Percentiles rank a stretch among this genome's conserved stretches.
phyloP scores from a whole-genome alignment of 2,329 filamentous ascomycete genomes.

The Neopestalotiopsis sp. region DNA sequence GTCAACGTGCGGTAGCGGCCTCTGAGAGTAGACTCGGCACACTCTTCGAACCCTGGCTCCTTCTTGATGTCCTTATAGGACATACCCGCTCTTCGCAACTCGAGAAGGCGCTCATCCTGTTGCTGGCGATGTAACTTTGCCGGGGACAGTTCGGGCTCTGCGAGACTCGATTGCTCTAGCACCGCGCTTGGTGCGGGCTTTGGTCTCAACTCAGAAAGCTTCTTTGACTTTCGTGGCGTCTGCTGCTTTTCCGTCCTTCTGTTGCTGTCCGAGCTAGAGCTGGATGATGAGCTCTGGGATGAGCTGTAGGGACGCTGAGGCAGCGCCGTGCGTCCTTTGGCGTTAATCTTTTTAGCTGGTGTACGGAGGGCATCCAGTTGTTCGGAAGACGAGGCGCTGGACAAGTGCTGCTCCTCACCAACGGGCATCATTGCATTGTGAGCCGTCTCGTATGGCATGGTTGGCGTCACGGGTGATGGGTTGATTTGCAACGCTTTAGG shows the following conservation, averaged over 20 bases:
- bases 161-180: neutral
- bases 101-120: conserved; percentile 57
- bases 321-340: neutral
- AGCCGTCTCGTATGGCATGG: neutral
- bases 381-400: neutral
- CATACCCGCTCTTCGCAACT: conserved; percentile 59
- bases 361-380: neutral
- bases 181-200: neutral
- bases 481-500: conserved; percentile 8
- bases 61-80: conserved; percentile 70
- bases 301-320: neutral
- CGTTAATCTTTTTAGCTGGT: neutral
- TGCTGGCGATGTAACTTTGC: conserved; percentile 30
- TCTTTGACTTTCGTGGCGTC: neutral
- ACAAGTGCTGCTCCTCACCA: neutral
- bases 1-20: conserved; percentile 71
- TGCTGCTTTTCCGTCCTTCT: neutral
- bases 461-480: neutral
- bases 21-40: conserved; percentile 73
- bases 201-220: neutral
- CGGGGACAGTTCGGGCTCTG: neutral
- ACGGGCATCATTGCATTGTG: neutral
- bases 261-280: neutral
- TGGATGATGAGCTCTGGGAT: neutral
- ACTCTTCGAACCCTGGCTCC: conserved; percentile 59